Conservation (phyloP, 1,284 basidiomycete genomes). For the Cutaneotrichosporon dermatis region DNA sequence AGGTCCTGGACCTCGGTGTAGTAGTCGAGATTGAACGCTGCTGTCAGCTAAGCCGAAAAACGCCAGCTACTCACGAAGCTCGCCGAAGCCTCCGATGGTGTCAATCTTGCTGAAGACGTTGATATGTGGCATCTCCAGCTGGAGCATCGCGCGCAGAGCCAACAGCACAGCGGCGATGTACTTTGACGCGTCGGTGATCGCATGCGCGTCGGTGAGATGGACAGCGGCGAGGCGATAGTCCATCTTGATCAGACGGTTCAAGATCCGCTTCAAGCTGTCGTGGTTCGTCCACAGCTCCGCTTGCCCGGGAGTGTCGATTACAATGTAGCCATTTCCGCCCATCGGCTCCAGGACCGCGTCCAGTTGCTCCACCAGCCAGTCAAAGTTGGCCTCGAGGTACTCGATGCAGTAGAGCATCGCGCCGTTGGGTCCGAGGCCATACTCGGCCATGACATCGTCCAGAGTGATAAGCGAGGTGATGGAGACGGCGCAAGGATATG, state of each 20-base stretch:
- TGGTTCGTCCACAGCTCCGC: conserved; percentile 98
- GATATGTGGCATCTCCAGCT: conserved; percentile 88
- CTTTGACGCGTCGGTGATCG: conserved; percentile 92
- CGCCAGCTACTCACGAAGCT: conserved; percentile 63
- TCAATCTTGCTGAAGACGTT: conserved; percentile 97
- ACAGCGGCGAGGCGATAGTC: conserved; percentile 88
- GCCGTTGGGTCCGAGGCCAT: conserved; percentile 89
- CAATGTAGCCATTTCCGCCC: conserved; percentile 60
- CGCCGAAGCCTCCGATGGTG: conserved; percentile 76
- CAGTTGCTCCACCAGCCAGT: conserved; percentile 80
- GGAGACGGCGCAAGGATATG: conserved; percentile 85
- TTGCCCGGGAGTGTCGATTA: conserved; percentile 96
- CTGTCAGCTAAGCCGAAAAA: neutral
- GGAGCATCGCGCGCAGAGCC: conserved; percentile 93
- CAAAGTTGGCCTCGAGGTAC: conserved; percentile 89
- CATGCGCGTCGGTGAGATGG: conserved; percentile 92
- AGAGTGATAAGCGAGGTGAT: conserved; percentile 84
- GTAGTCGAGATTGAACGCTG: conserved; percentile 95
- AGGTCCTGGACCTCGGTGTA: conserved; percentile 98
- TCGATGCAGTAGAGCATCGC: conserved; percentile 97
- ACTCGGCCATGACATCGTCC: conserved; percentile 78
- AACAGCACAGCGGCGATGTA: conserved; percentile 90
- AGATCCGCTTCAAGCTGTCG: conserved; percentile 73
- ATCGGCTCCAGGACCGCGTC: conserved; percentile 52
- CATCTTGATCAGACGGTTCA: conserved; percentile 65